phyloP scores from a whole-genome alignment of 169 alveolate genomes.

The Amoebophrya sp. region DNA sequence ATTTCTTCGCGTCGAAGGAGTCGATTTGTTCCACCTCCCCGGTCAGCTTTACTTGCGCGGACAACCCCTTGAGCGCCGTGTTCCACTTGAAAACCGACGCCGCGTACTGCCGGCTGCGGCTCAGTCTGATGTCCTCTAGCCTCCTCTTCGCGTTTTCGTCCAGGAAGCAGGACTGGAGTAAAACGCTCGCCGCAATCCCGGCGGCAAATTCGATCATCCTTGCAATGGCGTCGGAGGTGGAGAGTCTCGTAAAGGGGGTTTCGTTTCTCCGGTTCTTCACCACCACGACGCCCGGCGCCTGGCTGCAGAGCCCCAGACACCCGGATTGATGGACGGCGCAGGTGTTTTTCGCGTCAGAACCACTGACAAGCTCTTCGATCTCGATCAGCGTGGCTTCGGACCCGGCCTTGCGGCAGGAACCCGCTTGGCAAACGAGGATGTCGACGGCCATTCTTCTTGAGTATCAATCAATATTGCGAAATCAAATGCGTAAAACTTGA shows the following conservation, averaged over 20 bases:
- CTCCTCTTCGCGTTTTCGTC: background rate
- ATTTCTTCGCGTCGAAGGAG: background rate
- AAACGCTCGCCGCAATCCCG: background rate
- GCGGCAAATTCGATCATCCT: background rate
- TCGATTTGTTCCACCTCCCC: background rate
- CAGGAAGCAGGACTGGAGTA: background rate
- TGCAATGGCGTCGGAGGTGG: background rate
- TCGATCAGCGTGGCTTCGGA: constrained; percentile 32
- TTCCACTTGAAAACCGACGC: constrained; percentile 29
- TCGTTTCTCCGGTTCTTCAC: background rate
- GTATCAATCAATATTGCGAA: no score
- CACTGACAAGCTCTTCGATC: constrained; percentile 30
- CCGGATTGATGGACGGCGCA: background rate
- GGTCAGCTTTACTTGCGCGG: background rate
- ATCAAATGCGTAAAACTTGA: no score
- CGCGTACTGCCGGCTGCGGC: background rate
- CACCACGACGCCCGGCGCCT: constrained; percentile 28
- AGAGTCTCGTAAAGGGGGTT: background rate
- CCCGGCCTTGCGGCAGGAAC: constrained; percentile 31
- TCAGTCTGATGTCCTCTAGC: background rate
- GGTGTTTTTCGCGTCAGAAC: background rate
- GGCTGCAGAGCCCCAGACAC: constrained; percentile 13
- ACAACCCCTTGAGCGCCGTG: constrained; percentile 25
- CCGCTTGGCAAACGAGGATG: constrained; percentile 39
- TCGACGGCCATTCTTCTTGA: no score